phyloP scores from a whole-genome alignment of 2,329 filamentous ascomycete species.

The Nothomitra cinnamomea region DNA sequence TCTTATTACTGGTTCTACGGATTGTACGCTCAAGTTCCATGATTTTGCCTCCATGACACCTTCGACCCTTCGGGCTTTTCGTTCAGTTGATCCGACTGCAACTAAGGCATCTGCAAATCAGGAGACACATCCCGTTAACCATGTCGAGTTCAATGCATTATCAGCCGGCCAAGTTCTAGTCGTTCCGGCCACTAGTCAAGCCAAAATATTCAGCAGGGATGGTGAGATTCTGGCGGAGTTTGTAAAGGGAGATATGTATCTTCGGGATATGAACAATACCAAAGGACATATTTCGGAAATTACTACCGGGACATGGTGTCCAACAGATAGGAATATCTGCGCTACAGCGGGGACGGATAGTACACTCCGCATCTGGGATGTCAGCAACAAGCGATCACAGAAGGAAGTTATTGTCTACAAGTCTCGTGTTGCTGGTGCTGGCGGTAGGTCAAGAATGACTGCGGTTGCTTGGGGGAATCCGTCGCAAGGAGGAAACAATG shows the following conservation, averaged over 20 bases:
- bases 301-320: constrained; percentile 80
- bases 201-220: constrained; percentile 76
- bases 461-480: constrained; percentile 73
- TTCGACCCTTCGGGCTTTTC: constrained; percentile 85
- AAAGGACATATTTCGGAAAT: constrained; percentile 93
- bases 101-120: constrained; percentile 52
- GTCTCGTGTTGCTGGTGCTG: constrained; percentile 71
- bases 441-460: constrained; percentile 86
- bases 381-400: constrained; percentile 77
- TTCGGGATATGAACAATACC: constrained; percentile 93
- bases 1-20: constrained; percentile 76
- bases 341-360: constrained; percentile 90
- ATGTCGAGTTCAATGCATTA: constrained; percentile 70
- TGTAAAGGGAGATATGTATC: constrained; percentile 95
- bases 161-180: constrained; percentile 71
- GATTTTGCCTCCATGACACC: constrained; percentile 94
- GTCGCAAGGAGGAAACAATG: constrained; percentile 56
- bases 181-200: constrained; percentile 74
- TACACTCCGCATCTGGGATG: constrained; percentile 90
- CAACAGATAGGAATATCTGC: constrained; percentile 65
- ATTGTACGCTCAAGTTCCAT: constrained; percentile 82
- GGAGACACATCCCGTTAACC: constrained; percentile 78
- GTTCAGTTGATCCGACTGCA: constrained; percentile 71
- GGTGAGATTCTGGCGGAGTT: constrained; percentile 77
- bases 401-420: constrained; percentile 94